Base-by-base conservation (phyloP, 441 rosid species). In the Populus hybrid region DNA sequence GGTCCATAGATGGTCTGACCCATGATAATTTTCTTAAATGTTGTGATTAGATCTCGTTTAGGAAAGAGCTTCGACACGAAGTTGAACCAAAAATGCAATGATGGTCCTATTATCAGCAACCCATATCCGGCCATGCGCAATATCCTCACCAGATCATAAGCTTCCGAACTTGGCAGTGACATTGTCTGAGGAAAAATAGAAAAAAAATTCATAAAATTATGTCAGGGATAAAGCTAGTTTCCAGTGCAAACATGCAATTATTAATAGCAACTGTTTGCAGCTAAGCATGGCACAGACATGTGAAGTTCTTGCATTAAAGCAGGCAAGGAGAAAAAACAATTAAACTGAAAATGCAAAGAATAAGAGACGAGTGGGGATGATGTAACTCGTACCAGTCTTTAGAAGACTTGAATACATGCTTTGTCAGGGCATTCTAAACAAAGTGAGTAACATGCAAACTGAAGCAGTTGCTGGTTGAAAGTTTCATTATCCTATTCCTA, bases 71-170 rank as follows among this genome's bases (percentile, higher is more conserved):
- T 89, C 18, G 97, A 92, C 90, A 95, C 78, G 69, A 90, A 85
- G 77, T 87, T 90, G 88, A 94, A 94, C 98, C 97, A 93, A 72
- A 84, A 87, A 77, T 93, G 96, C 72, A 91, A 86, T 0, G 94
- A 82, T 59, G 98, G 97, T 80, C 99, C 98, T 64, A 94, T 79
- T 45, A 96, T 68, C 77, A 88, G 9, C 84, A 91, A 12, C 77
- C 97, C 99, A 76, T 94, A 94, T 80, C 91, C 97, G 26, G 84
- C 94, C 99, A 92, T 92, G 20, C 98, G 90, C n/a, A 79, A 79
- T 56, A 94, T 91, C 84, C 99, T 90, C 85, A 80, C 81, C 64
- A 88, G 72, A 81, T 95, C 97, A 78, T 89, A 95, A 36, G 96
- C 71, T 72, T 89, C 91, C 0, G 89, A 81, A 26, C 82, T 79